Evolutionary conservation across 768 basidiomycete species (phyloP), one percentile per base, ranked within the genome.

Genomic region (Gymnopilus dilepis): DNA sequence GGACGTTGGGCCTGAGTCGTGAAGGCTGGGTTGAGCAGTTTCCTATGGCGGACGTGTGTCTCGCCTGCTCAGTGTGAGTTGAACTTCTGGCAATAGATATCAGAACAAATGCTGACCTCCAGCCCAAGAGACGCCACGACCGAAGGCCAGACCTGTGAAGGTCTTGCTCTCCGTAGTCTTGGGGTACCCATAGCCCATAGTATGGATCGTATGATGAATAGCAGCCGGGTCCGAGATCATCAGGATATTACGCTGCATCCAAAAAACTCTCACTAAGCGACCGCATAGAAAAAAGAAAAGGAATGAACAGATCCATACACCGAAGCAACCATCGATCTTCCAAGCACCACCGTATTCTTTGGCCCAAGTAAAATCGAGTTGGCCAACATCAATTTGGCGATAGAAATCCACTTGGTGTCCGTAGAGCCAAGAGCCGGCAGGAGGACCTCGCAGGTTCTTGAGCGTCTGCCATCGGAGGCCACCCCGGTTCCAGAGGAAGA

Each of bases 341-440:
- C 60, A 61, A 38, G 60, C 60, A 26, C 60, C 60, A 5, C 60
- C 60, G 15, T 61, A 61, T 31, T 43, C 53, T n/a, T 61, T 61
- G 45, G 31, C 30, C 60, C 60, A 61, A n/a, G 42, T 41, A 33
- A 61, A 61, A 21, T 61, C 60, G 11, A 61, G 41, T 30, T 61
- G 54, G n/a, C 60, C 60, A 2, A 61, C 60, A 30, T 61, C 60
- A 6, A 19, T 61, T 56, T 61, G 60, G 19, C 54, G 60, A 28
- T 56, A 56, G 33, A 61, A 61, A 3, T 61, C 60, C 19, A 56
- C 17, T 26, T 61, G 60, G 31, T 61, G 60, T 2, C 60, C 60
- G 11, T 38, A 50, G 15, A 61, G 60, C 60, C 60, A 61, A 31
- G 53, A 55, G 13, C 37, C 22, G 21, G 31, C 4, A 13, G 60